phyloP scores from a whole-genome alignment of 2,329 filamentous ascomycete genomes.

The Dothideomycetidae sp. region DNA sequence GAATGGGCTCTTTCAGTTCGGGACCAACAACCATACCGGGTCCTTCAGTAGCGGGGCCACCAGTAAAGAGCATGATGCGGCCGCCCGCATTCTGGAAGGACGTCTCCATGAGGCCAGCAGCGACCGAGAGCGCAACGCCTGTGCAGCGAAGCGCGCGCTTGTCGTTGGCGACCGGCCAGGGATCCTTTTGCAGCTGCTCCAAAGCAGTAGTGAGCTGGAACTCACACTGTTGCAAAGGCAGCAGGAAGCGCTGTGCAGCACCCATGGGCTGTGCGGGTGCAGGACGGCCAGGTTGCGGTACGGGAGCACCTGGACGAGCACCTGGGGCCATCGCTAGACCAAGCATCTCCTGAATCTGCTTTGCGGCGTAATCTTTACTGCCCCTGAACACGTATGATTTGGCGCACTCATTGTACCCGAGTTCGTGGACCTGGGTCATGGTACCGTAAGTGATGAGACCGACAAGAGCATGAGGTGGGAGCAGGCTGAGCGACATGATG shows the following conservation, averaged over 20 bases:
- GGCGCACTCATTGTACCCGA: slow-evolving; percentile 93
- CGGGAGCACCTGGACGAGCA: slow-evolving; percentile 57
- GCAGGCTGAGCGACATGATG: slow-evolving; percentile 69
- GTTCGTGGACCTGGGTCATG: slow-evolving; percentile 95
- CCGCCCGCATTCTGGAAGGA: slow-evolving; percentile 93
- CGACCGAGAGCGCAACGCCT: slow-evolving; percentile 90
- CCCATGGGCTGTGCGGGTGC: slow-evolving; percentile 53
- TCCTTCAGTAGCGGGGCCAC: slow-evolving; percentile 86
- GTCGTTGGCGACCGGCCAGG: slow-evolving; percentile 93
- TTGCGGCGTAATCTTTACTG: slow-evolving; percentile 94
- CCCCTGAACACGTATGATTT: slow-evolving; percentile 98
- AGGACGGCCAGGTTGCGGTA: slow-evolving; percentile 50
- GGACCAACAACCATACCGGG: slow-evolving; percentile 94
- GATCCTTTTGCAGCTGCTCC: slow-evolving; percentile 90
- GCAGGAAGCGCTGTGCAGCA: slow-evolving; percentile 74
- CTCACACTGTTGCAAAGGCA: slow-evolving; percentile 90
- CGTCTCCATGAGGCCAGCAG: slow-evolving; percentile 79
- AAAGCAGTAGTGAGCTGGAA: slow-evolving; percentile 94
- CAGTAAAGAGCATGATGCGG: slow-evolving; percentile 93
- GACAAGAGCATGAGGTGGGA: slow-evolving; percentile 69
- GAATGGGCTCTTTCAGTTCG: slow-evolving; percentile 88
- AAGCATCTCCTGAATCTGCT: slow-evolving; percentile 99
- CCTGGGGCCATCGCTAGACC: slow-evolving; percentile 56
- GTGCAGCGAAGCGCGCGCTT: slow-evolving; percentile 82
- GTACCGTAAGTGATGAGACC: slow-evolving; percentile 81